Percentiles rank a stretch among this genome's conserved stretches.
These are phyloP conservation scores for Eucalyptus polybractea DNA, from an alignment of 345 rosid genomes.

Conservation along the genomic window DNA sequence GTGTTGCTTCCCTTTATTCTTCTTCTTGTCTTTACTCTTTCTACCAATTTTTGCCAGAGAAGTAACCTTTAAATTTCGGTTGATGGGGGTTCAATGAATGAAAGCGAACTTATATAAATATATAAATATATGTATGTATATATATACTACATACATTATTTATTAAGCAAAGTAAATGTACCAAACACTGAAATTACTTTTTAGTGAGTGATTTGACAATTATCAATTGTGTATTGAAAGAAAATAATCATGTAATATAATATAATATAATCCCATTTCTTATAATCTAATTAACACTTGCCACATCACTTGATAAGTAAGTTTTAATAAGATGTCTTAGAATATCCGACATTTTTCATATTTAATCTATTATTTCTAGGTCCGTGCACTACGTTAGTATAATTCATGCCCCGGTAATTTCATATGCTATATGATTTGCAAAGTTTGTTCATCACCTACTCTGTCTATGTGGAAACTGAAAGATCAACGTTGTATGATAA, in stretches of 20 bases:
- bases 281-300: neutral
- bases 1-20: neutral
- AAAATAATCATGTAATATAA: too few relatives aligned
- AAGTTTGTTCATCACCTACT: neutral
- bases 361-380: neutral
- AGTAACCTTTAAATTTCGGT: neutral
- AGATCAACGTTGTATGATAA: too few relatives aligned
- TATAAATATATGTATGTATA: too few relatives aligned
- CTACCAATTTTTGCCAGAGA: neutral
- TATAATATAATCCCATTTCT: neutral
- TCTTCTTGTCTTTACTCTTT: neutral
- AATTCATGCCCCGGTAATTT: neutral
- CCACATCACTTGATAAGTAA: neutral
- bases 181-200: neutral
- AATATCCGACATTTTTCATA: neutral
- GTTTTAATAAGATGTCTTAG: neutral
- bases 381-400: rapidly evolving
- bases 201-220: neutral
- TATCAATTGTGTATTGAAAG: neutral
- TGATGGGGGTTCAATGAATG: neutral
- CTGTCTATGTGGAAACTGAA: neutral
- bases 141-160: too few relatives aligned
- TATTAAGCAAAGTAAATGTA: neutral
- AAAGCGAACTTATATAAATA: too few relatives aligned
- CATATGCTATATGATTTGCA: neutral